These are phyloP conservation scores for Cytidiella melzeri DNA, from an alignment of 768 basidiomycete genomes.

Conservation along the genomic window DNA sequence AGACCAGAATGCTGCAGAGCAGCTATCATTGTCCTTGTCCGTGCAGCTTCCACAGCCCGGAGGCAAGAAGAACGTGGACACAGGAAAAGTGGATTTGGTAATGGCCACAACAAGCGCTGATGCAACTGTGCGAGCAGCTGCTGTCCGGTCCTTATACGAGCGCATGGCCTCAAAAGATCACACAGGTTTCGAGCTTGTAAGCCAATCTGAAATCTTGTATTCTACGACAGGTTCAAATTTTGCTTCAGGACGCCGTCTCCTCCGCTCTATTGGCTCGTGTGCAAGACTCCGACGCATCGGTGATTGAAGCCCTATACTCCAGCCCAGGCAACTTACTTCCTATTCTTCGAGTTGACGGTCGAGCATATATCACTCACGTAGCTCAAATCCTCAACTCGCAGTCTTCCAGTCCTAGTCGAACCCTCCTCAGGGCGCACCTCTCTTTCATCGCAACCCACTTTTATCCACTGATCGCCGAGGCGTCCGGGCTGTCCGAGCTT, in stretches of 20 bases:
- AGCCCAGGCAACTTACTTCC: conserved; percentile 41
- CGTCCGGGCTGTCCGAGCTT: conserved; percentile 6
- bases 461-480: conserved; percentile 19
- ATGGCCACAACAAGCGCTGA: conserved; percentile 61
- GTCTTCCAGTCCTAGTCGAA: conserved; percentile 39
- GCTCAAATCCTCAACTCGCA: conserved; percentile 29
- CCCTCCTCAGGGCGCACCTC: conserved; percentile 49
- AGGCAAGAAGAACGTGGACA: not conserved
- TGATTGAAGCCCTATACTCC: conserved; percentile 66
- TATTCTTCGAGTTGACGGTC: conserved; percentile 34
- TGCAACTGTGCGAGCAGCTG: conserved; percentile 47
- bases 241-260: conserved; percentile 45
- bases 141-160: conserved; percentile 52
- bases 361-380: conserved; percentile 43
- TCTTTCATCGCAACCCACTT: conserved; percentile 50
- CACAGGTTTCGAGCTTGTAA: conserved; percentile 38
- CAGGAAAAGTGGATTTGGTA: conserved; percentile 27
- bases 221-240: conserved; percentile 4
- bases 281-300: conserved; percentile 52
- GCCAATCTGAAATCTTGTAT: conserved; percentile 7
- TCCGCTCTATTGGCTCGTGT: conserved; percentile 63
- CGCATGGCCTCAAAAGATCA: conserved; percentile 25
- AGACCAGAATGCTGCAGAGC: conserved; percentile 39
- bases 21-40: conserved; percentile 53
- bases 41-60: conserved; percentile 32